Conservation (phyloP, 495 filamentous ascomycete species). For the Terfezia claveryi region DNA sequence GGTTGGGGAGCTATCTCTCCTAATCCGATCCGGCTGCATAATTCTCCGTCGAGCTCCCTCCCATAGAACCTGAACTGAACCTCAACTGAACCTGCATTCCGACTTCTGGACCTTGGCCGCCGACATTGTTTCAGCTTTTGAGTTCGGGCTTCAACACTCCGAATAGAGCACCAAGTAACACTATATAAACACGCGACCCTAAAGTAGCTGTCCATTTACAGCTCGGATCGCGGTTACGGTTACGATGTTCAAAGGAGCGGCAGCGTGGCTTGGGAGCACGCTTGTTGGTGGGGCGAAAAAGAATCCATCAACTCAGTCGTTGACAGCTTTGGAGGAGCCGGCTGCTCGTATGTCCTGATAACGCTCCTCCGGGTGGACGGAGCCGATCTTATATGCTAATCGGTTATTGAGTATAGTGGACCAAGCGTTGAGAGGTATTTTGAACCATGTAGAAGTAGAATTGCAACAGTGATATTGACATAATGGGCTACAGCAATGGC, state of each 20-base stretch:
- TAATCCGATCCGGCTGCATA: too few relatives aligned
- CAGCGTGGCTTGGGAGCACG: constrained; percentile 34
- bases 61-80: too few relatives aligned
- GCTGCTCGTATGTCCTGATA: constrained; percentile 31
- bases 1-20: too few relatives aligned
- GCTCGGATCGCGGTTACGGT: too few relatives aligned
- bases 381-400: background rate
- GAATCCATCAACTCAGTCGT: constrained; percentile 28
- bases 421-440: constrained; percentile 38
- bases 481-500: constrained; percentile 21
- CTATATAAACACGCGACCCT: too few relatives aligned
- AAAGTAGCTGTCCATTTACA: too few relatives aligned
- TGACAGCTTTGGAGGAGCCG: constrained; percentile 36
- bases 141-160: too few relatives aligned
- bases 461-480: background rate
- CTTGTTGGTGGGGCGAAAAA: constrained; percentile 5
- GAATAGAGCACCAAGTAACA: too few relatives aligned
- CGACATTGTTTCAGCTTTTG: too few relatives aligned
- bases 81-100: too few relatives aligned
- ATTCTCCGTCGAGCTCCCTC: too few relatives aligned
- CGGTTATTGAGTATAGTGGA: constrained; percentile 28
- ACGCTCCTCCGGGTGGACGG: constrained; percentile 1
- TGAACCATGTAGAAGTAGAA: background rate
- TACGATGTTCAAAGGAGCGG: background rate
- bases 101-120: too few relatives aligned